Evolutionary conservation across 345 rosid genomes (phyloP).

Genomic region (Populus tremula): DNA sequence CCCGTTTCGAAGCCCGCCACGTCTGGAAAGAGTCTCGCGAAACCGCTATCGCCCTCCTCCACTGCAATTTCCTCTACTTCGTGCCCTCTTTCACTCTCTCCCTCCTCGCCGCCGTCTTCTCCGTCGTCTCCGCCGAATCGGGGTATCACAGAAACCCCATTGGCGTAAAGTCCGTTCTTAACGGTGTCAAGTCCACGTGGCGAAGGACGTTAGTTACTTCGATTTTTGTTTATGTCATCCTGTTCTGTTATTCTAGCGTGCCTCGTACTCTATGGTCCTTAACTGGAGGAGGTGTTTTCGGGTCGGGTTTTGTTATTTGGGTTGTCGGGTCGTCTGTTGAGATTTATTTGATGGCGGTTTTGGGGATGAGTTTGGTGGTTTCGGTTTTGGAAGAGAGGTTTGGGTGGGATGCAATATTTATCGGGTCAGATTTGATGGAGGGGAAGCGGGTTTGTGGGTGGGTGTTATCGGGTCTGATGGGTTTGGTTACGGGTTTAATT

Average conservation of each 20-base stretch:
- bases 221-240: conserved; percentile 40
- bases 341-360: conserved; percentile 57
- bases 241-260: conserved; percentile 39
- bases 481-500: conserved; percentile 40
- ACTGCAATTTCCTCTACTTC: conserved; percentile 39
- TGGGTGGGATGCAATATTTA: conserved; percentile 60
- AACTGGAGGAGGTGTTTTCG: conserved; percentile 11
- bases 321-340: conserved; percentile 35
- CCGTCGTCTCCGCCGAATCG: conserved; percentile 38
- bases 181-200: conserved; percentile 37
- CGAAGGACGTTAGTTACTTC: conserved; percentile 48
- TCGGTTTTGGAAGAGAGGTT: conserved; percentile 54
- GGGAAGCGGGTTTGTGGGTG: conserved; percentile 57
- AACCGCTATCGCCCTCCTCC: conserved; percentile 53
- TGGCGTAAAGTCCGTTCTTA: conserved; percentile 24
- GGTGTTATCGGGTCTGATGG: conserved; percentile 43
- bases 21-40: conserved; percentile 64
- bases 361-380: conserved; percentile 57
- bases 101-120: conserved; percentile 37
- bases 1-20: conserved; percentile 62
- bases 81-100: conserved; percentile 58
- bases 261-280: conserved; percentile 29
- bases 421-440: conserved; percentile 49
- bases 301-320: conserved; percentile 26
- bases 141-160: conserved; percentile 26